A percentile compares a stretch with the other conserved stretches of the same genome.
Evolutionary conservation across 2,329 filamentous ascomycete species (phyloP).

Genomic region (Epichloe festucae): DNA sequence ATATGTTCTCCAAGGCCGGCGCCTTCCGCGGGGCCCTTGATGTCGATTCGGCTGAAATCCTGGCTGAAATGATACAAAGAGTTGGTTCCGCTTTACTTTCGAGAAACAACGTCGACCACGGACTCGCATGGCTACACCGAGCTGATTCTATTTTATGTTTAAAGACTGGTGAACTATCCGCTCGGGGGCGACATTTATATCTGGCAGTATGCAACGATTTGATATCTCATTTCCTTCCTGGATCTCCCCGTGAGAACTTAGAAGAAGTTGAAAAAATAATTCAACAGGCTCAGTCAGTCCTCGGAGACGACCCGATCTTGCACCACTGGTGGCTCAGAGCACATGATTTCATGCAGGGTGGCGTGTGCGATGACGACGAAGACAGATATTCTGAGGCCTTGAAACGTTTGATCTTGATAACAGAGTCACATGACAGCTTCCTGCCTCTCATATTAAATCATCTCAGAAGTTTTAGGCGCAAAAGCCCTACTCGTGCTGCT

Average conservation of each 20-base stretch:
- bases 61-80: constrained; percentile 57
- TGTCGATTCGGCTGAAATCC: constrained; percentile 39
- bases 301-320: constrained; percentile 52
- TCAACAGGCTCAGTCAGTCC: constrained; percentile 46
- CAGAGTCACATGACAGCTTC: constrained; percentile 47
- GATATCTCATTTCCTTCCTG: constrained; percentile 40
- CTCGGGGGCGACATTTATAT: constrained; percentile 49
- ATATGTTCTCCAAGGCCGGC: constrained; percentile 54
- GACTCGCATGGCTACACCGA: constrained; percentile 61
- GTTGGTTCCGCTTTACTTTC: constrained; percentile 51
- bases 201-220: constrained; percentile 52
- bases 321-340: constrained; percentile 57
- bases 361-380: constrained; percentile 29
- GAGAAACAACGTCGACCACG: constrained; percentile 38
- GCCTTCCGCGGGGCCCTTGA: constrained; percentile 28
- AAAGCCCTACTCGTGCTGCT: constrained; percentile 34
- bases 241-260: constrained; percentile 29
- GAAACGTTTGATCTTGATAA: constrained; percentile 44
- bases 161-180: constrained; percentile 40
- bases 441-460: constrained; percentile 57
- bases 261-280: constrained; percentile 44
- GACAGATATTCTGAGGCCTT: constrained; percentile 40
- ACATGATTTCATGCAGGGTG: constrained; percentile 34
- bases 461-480: constrained; percentile 49
- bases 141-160: constrained; percentile 45